Evolutionary conservation across 495 filamentous ascomycete species (phyloP).

Genomic region (Bacidia rubella): DNA sequence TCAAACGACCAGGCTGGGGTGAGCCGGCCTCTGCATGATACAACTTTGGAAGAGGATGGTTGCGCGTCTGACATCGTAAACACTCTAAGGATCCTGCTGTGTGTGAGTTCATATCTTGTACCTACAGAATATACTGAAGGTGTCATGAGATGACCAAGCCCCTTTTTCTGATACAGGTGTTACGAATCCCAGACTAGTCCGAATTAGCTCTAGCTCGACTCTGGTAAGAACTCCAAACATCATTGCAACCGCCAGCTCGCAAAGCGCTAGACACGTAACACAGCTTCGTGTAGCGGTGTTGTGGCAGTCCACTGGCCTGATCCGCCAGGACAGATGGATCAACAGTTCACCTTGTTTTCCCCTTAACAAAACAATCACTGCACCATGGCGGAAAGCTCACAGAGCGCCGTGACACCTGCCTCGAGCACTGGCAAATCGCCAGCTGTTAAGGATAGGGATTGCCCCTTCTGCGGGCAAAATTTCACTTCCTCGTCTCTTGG

Average conservation of each 20-base stretch:
- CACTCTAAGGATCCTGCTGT: background rate
- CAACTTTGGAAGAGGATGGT: background rate
- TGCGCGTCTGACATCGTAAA: background rate
- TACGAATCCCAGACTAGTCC: background rate
- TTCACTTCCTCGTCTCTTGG: slow-evolving; percentile 92
- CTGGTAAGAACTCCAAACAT: no score
- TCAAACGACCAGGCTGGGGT: background rate
- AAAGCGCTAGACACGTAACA: background rate
- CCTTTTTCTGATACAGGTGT: background rate
- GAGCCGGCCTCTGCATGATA: background rate
- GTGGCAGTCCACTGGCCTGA: no score
- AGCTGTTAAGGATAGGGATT: slow-evolving; percentile 62
- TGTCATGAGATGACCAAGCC: background rate
- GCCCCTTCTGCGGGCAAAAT: slow-evolving; percentile 69
- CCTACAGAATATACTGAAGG: background rate
- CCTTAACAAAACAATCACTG: background rate
- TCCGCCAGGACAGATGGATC: no score
- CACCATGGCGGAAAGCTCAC: slow-evolving; percentile 15
- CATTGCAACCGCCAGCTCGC: background rate
- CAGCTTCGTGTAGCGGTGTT: no score
- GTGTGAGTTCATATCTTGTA: background rate
- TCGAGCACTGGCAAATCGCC: slow-evolving; percentile 31
- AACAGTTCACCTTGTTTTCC: no score
- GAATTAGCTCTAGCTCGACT: no score
- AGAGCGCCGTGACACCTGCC: slow-evolving; percentile 29